Conservation (phyloP, 805 yeast genomes). For the Brettanomyces nanus region DNA sequence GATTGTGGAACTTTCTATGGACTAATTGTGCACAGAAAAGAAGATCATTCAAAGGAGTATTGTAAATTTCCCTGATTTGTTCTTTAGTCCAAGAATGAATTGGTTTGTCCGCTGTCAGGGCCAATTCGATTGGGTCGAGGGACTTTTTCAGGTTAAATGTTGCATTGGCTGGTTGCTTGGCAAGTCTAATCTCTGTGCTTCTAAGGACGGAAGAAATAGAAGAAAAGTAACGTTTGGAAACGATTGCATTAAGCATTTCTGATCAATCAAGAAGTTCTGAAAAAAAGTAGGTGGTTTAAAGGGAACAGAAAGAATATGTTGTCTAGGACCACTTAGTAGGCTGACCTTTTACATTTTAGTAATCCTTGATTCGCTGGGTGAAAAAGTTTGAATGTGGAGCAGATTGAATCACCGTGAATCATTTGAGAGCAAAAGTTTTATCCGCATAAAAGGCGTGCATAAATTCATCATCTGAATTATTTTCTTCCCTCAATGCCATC, state of each 20-base stretch:
- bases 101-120: slow-evolving; percentile 25
- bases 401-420: not conserved
- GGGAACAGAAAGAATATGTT: too few species aligned
- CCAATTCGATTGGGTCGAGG: slow-evolving; percentile 10
- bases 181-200: not conserved
- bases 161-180: not conserved
- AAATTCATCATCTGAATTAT: too few species aligned
- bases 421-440: not conserved
- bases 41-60: slow-evolving; percentile 59
- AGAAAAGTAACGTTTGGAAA: not conserved
- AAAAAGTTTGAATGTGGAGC: too few species aligned
- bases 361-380: slow-evolving; percentile 1
- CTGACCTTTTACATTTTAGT: not conserved
- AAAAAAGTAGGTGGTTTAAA: too few species aligned
- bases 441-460: too few species aligned
- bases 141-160: too few species aligned
- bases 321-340: too few species aligned
- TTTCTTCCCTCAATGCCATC: too few species aligned
- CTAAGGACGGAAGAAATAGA: not conserved
- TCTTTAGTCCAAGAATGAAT: slow-evolving; percentile 47
- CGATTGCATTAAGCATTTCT: not conserved
- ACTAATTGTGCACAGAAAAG: slow-evolving; percentile 53
- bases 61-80: slow-evolving; percentile 52
- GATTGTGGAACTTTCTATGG: slow-evolving; percentile 61
- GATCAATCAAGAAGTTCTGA: too few species aligned